phyloP scores from a whole-genome alignment of 2,329 filamentous ascomycete genomes.

The Hypoxylon sp. region DNA sequence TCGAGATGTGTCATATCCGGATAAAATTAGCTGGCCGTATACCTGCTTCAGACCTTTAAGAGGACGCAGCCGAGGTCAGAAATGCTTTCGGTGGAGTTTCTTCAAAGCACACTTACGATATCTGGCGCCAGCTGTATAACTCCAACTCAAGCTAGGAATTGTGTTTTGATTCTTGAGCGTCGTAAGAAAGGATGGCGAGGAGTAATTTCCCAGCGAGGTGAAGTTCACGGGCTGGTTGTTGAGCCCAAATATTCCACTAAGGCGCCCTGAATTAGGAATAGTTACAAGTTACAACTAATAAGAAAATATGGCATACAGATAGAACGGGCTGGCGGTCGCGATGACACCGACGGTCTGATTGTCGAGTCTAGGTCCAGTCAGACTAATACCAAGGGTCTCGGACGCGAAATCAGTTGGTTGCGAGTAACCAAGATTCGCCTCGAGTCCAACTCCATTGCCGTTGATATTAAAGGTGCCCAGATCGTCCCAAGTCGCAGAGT shows the following conservation, averaged over 20 bases:
- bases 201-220: constrained; percentile 52
- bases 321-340: constrained; percentile 52
- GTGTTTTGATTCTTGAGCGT: constrained; percentile 52
- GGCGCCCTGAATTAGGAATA: constrained; percentile 20
- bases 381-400: constrained; percentile 49
- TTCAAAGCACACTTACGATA: constrained; percentile 50
- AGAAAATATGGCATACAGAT: constrained; percentile 48
- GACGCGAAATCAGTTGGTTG: constrained; percentile 47
- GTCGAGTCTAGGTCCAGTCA: constrained; percentile 49
- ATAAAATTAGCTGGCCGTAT: constrained; percentile 55
- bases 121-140: constrained; percentile 56
- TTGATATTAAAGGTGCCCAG: constrained; percentile 53
- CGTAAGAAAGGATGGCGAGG: constrained; percentile 53
- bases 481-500: constrained; percentile 53
- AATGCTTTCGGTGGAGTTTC: not conserved
- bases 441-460: constrained; percentile 52
- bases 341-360: constrained; percentile 53
- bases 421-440: constrained; percentile 54
- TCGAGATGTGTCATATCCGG: constrained; percentile 56
- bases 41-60: constrained; percentile 52
- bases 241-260: constrained; percentile 55
- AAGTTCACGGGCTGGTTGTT: constrained; percentile 55
- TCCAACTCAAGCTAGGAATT: constrained; percentile 58
- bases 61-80: constrained; percentile 8
- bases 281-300: not conserved